These are phyloP conservation scores for Leccinum fallax DNA, from an alignment of 1,284 basidiomycete genomes.

Conservation along the genomic window DNA sequence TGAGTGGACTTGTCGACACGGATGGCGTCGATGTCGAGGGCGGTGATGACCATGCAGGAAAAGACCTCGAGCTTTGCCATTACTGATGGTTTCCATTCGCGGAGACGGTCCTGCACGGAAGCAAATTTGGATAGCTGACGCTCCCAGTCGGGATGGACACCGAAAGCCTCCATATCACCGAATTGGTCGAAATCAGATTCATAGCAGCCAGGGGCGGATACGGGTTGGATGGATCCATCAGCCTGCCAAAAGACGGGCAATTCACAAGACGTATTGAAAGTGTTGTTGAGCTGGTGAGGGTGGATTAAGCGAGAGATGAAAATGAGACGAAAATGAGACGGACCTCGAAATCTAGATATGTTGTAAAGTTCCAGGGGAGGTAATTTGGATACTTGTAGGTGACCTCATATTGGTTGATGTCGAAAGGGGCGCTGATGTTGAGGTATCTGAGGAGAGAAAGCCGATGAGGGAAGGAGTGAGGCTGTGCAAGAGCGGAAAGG, in stretches of 20 bases:
- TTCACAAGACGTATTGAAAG: conserved; percentile 71
- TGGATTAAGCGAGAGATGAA: neutral
- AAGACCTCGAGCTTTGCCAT: conserved; percentile 77
- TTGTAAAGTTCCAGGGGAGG: conserved; percentile 80
- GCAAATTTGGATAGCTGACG: conserved; percentile 94
- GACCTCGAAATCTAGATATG: conserved; percentile 83
- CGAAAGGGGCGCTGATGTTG: conserved; percentile 81
- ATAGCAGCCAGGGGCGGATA: conserved; percentile 66
- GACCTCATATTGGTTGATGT: conserved; percentile 69
- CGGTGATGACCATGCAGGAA: conserved; percentile 82
- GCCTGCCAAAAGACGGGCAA: conserved; percentile 82
- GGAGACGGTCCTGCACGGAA: conserved; percentile 90
- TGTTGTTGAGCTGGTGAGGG: conserved; percentile 55
- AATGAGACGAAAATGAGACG: conserved; percentile 8
- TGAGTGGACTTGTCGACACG: conserved; percentile 95
- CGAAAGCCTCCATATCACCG: conserved; percentile 94
- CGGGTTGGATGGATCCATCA: conserved; percentile 62
- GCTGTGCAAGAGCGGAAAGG: conserved; percentile 2
- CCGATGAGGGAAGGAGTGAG: conserved; percentile 12
- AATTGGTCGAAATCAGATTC: conserved; percentile 89
- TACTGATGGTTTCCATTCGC: conserved; percentile 83
- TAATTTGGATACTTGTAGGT: conserved; percentile 79
- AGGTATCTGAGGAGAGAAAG: conserved; percentile 53
- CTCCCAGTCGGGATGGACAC: conserved; percentile 92
- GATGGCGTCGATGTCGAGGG: conserved; percentile 88